Evolutionary conservation across 2,329 filamentous ascomycete genomes (phyloP).

Genomic region (Bipolaris bicolor): DNA sequence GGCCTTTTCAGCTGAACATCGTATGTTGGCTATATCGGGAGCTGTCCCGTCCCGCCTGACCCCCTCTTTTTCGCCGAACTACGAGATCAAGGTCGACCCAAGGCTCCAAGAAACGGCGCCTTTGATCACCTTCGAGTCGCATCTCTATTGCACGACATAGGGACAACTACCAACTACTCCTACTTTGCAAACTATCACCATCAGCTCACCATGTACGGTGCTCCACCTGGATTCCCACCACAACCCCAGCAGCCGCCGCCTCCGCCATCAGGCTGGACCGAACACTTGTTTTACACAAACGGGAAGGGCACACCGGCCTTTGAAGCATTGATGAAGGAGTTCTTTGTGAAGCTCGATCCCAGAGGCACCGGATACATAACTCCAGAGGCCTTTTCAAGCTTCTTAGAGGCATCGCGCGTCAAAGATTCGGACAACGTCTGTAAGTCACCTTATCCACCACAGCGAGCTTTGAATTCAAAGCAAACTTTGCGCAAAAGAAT

Average conservation of each 20-base stretch:
- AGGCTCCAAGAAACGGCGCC: too few relatives aligned
- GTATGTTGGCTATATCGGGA: background rate
- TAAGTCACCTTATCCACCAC: background rate
- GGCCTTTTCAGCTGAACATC: background rate
- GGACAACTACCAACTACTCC: background rate
- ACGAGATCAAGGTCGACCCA: background rate
- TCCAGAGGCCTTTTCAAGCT: slow-evolving; percentile 1
- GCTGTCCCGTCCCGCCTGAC: background rate
- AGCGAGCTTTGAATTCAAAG: background rate
- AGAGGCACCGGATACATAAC: slow-evolving; percentile 3
- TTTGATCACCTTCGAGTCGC: background rate
- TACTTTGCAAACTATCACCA: background rate
- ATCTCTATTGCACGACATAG: background rate
- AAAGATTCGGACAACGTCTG: slow-evolving; percentile 1
- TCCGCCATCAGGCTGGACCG: slow-evolving; percentile 5
- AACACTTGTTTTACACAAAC: slow-evolving; percentile 7
- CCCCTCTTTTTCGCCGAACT: background rate
- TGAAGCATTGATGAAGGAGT: slow-evolving; percentile 4
- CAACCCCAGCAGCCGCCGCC: background rate
- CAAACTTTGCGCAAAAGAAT: background rate
- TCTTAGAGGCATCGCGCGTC: background rate
- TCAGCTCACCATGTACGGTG: background rate
- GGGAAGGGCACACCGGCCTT: slow-evolving; percentile 1
- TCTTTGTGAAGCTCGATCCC: slow-evolving; percentile 2
- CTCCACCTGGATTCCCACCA: background rate